A percentile compares a stretch with the other conserved stretches of the same genome.
phyloP scores from a whole-genome alignment of 148 eudicot genomes.

The Mesembryanthemum crystallinum region DNA sequence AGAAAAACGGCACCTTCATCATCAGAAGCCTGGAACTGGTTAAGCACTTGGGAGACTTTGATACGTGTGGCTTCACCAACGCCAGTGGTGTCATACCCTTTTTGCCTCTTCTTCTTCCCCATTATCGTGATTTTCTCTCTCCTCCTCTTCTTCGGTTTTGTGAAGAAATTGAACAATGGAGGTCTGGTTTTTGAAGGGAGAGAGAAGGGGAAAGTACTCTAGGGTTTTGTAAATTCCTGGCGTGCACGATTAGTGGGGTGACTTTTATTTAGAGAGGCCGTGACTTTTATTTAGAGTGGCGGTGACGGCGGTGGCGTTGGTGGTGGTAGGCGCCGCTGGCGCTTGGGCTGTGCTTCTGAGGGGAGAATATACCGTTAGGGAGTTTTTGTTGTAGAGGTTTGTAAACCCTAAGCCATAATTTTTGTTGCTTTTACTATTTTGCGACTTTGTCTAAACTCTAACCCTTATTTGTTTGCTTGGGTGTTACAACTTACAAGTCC shows the following conservation, averaged over 20 bases:
- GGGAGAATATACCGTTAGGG: too few relatives aligned
- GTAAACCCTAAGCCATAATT: too few relatives aligned
- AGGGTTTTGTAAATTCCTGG: neutral
- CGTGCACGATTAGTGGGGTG: neutral
- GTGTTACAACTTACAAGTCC: too few relatives aligned
- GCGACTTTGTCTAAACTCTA: too few relatives aligned
- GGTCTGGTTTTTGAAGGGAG: neutral
- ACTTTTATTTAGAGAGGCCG: neutral
- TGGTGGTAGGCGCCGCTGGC: neutral
- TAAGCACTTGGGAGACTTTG: slow-evolving; percentile 25
- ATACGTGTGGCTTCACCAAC: slow-evolving; percentile 32
- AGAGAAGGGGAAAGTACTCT: neutral
- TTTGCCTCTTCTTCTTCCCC: slow-evolving; percentile 4
- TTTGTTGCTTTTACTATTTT: too few relatives aligned
- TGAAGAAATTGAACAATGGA: neutral
- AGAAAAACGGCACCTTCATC: slow-evolving; percentile 31
- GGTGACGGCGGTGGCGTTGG: neutral
- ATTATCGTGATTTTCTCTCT: neutral
- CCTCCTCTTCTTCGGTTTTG: neutral
- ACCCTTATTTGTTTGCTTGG: too few relatives aligned
- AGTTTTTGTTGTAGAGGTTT: too few relatives aligned
- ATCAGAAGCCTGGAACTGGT: slow-evolving; percentile 33
- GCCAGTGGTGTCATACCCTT: neutral
- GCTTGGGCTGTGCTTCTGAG: neutral
- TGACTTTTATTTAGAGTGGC: neutral